phyloP scores from a whole-genome alignment of 2,329 filamentous ascomycete species.

The Hypoxylon sp. region DNA sequence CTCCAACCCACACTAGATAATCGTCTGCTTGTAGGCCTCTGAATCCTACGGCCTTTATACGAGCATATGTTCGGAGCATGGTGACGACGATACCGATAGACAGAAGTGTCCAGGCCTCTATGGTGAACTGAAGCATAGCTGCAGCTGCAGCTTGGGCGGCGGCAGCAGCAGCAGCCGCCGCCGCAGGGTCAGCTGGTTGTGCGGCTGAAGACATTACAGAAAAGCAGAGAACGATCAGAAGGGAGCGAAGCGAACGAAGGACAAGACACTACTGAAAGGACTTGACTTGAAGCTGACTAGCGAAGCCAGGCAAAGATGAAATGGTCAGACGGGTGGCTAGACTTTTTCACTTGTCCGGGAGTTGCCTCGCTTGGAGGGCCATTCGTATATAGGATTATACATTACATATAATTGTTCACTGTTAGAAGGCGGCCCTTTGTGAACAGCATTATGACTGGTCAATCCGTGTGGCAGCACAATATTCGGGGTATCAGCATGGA shows the following conservation, averaged over 20 bases:
- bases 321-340: conserved; percentile 24
- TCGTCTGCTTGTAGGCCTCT: conserved; percentile 56
- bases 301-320: conserved; percentile 12
- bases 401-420: conserved; percentile 28
- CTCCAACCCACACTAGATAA: conserved; percentile 55
- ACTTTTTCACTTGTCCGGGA: conserved; percentile 32
- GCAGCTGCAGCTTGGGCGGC: conserved; percentile 46
- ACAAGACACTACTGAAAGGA: conserved; percentile 29
- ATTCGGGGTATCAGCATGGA: conserved; percentile 35
- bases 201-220: conserved; percentile 37
- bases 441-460: conserved; percentile 41
- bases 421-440: conserved; percentile 30
- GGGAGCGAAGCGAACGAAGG: conserved; percentile 23
- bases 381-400: conserved; percentile 36
- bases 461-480: conserved; percentile 35
- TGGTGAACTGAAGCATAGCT: conserved; percentile 52
- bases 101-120: conserved; percentile 57
- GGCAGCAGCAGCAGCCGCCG: conserved; percentile 44
- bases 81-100: conserved; percentile 55
- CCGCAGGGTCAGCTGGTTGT: conserved; percentile 42
- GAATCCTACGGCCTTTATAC: conserved; percentile 54
- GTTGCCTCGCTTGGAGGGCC: conserved; percentile 6
- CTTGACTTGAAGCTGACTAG: conserved; percentile 41
- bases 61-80: conserved; percentile 56
- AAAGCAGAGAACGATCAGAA: conserved; percentile 22